Evolutionary conservation across 371 early-diverging fungal genomes (phyloP), one percentile per base, ranked within the genome.

Genomic region (Massospora cicadina): DNA sequence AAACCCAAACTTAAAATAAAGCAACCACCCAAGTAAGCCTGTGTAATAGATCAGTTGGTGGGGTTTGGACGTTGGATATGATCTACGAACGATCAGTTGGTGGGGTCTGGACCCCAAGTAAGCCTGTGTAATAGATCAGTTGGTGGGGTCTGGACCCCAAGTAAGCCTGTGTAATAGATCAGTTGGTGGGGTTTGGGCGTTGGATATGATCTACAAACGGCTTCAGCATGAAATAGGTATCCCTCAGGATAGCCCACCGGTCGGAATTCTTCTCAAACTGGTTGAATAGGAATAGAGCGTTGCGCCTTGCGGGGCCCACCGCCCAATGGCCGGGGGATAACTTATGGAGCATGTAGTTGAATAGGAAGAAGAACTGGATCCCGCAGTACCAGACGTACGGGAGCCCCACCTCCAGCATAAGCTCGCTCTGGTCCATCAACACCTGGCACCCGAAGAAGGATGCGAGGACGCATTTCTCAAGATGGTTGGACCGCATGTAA

Each of bases 341-440:
- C 25, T 31, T 60, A 21, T 30, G 25, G 31, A 28, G 5, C 31
- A 60, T 30, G 21, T 28, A 60, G 12, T 28, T 21, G 31, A 60
- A 60, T 2, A 60, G 21, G 31, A 60, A 60, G 7, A 30, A 28
- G 31, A 60, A 60, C 23, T 60, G 60, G 21, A 60, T 27, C 5
- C 31, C 60, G 23, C 60, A 60, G 31, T 60, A 60, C 60, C 60
- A 60, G 21, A 60, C 24, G 60, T 27, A 60, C 7, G 60, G 60
- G 21, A 60, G 25, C 17, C 28, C 60, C 13, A 60, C 30, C 23
- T 60, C 60, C 27, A 60, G 21, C 5, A 60, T 28, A 24, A 24
- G 25, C 25, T 60, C 60, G 2, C 32, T 23, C 25, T 21, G 21
- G 31, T 60, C 30, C 2, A 60, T 60, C n/a, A 60, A 24, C 12